These are phyloP conservation scores for Chaetoceros tenuissimus DNA, from an alignment of 108 stramenopile genomes.

Conservation along the genomic window DNA sequence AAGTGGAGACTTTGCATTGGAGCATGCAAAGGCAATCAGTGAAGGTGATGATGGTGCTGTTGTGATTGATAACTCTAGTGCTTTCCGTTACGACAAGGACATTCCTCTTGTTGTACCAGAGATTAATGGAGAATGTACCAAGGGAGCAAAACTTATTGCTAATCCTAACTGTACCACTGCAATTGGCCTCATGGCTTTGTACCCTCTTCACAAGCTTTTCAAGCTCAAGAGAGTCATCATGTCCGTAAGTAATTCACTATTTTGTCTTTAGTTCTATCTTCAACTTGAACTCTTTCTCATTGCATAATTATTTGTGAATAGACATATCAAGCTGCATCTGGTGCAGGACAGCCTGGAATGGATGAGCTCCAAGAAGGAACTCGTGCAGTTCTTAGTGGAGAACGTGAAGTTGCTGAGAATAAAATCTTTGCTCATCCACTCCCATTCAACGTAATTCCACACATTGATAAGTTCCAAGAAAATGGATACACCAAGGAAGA, in stretches of 20 bases:
- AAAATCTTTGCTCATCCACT: constrained; percentile 93
- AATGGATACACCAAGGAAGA: constrained; percentile 99
- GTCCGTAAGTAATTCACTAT: constrained; percentile 28
- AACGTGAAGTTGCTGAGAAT: constrained; percentile 50
- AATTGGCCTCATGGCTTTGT: constrained; percentile 95
- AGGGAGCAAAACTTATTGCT: constrained; percentile 92
- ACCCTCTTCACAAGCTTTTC: constrained; percentile 89
- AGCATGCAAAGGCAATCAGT: constrained; percentile 67
- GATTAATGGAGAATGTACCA: constrained; percentile 88
- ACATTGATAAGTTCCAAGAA: constrained; percentile 97
- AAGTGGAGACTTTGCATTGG: constrained; percentile 76
- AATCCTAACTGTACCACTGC: constrained; percentile 99
- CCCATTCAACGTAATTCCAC: constrained; percentile 98
- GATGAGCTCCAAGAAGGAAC: constrained; percentile 89
- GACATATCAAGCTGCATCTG: constrained; percentile 92
- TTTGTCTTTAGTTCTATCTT: not conserved
- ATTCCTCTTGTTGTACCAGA: constrained; percentile 95
- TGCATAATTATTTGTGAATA: not conserved
- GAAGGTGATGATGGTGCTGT: constrained; percentile 65
- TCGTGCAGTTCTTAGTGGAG: constrained; percentile 56
- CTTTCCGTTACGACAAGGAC: constrained; percentile 85
- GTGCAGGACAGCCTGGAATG: constrained; percentile 93
- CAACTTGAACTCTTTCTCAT: not conserved
- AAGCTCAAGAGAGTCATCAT: constrained; percentile 87
- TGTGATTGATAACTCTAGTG: constrained; percentile 85